These are phyloP conservation scores for Leptographium wingfieldii DNA, from an alignment of 2,329 filamentous ascomycete genomes.

Conservation along the genomic window DNA sequence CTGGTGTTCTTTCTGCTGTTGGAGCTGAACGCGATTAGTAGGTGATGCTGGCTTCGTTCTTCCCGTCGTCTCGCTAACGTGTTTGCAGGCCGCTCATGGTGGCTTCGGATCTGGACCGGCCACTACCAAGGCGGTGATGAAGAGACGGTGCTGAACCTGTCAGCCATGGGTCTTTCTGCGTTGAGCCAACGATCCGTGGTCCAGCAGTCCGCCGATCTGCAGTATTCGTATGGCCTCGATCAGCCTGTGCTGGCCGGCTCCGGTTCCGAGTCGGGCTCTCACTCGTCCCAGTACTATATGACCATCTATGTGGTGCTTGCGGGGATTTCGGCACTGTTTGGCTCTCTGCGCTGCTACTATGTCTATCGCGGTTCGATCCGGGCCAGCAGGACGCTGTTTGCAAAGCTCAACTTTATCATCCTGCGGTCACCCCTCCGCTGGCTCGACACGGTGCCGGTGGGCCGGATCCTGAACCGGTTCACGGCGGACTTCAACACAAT, in stretches of 20 bases:
- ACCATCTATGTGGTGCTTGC: slow-evolving; percentile 54
- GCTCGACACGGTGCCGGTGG: slow-evolving; percentile 69
- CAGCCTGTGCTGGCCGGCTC: neutral
- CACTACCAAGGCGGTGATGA: slow-evolving; percentile 22
- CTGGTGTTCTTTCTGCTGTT: slow-evolving; percentile 40
- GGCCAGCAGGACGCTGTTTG: slow-evolving; percentile 57
- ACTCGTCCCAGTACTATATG: slow-evolving; percentile 49
- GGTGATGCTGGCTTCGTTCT: slow-evolving; percentile 8
- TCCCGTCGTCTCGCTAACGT: neutral
- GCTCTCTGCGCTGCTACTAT: slow-evolving; percentile 49
- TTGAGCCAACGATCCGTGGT: neutral
- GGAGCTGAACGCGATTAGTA: slow-evolving; percentile 41
- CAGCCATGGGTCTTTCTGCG: neutral
- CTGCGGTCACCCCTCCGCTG: slow-evolving; percentile 63
- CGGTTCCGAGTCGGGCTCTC: slow-evolving; percentile 1
- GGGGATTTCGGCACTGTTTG: slow-evolving; percentile 40
- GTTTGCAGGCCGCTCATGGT: slow-evolving; percentile 40
- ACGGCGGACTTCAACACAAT: slow-evolving; percentile 65
- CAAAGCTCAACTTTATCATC: slow-evolving; percentile 51
- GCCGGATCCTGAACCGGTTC: slow-evolving; percentile 66
- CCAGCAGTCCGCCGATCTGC: neutral
- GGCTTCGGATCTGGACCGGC: slow-evolving; percentile 51
- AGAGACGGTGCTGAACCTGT: slow-evolving; percentile 1
- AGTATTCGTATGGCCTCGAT: neutral
- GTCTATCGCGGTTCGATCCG: slow-evolving; percentile 52